These are phyloP conservation scores for Inosperma sp. DNA, from an alignment of 768 basidiomycete species.

Conservation along the genomic window DNA sequence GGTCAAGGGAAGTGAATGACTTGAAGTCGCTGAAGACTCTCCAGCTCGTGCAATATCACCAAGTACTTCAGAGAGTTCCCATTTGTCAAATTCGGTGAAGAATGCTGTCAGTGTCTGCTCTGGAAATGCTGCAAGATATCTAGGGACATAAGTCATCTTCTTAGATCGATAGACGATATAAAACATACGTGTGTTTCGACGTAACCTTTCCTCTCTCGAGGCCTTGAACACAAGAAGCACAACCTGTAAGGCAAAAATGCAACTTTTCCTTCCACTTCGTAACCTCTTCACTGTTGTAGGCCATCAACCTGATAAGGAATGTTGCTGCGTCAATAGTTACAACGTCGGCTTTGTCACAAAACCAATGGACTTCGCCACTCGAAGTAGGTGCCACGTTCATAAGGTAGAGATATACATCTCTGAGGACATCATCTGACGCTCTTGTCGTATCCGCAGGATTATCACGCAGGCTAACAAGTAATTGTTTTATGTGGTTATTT, in stretches of 20 bases:
- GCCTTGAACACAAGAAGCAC: slow-evolving; percentile 65
- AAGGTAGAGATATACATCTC: slow-evolving; percentile 48
- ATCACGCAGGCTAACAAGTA: slow-evolving; percentile 56
- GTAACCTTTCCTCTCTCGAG: slow-evolving; percentile 60
- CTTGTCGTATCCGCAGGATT: slow-evolving; percentile 49
- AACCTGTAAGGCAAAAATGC: slow-evolving; percentile 51
- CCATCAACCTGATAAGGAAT: slow-evolving; percentile 78
- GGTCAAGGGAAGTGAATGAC: slow-evolving; percentile 29
- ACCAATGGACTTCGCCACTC: slow-evolving; percentile 66
- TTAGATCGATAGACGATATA: background rate
- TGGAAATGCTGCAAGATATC: slow-evolving; percentile 70
- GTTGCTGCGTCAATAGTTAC: slow-evolving; percentile 64
- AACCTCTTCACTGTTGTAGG: slow-evolving; percentile 60
- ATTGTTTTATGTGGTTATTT: slow-evolving; percentile 36
- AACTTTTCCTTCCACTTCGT: slow-evolving; percentile 60
- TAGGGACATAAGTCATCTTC: slow-evolving; percentile 28
- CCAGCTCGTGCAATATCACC: slow-evolving; percentile 39
- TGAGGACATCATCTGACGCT: slow-evolving; percentile 46
- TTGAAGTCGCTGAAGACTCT: slow-evolving; percentile 16
- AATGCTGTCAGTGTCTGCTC: slow-evolving; percentile 50
- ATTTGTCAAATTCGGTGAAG: slow-evolving; percentile 57
- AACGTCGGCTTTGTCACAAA: slow-evolving; percentile 58
- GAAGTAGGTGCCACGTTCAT: slow-evolving; percentile 40
- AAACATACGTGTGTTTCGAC: slow-evolving; percentile 68
- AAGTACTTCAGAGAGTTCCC: slow-evolving; percentile 56